phyloP scores from a whole-genome alignment of 148 eudicot genomes.

The Vaccinium darrowii region DNA sequence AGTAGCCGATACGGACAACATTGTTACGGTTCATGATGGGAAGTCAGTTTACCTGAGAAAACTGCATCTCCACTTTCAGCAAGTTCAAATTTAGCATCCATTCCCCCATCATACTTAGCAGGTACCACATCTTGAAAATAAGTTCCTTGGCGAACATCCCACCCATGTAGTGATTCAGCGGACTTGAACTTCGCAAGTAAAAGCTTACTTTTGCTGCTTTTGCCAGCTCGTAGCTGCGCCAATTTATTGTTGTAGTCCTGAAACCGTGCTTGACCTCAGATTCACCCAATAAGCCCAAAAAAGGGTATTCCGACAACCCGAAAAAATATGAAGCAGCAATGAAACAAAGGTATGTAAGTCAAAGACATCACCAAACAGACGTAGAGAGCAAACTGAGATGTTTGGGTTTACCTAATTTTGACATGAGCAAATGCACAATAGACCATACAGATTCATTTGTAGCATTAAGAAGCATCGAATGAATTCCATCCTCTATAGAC shows the following conservation, averaged over 20 bases:
- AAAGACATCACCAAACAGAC: neutral
- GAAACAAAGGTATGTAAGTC: neutral
- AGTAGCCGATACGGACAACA: neutral
- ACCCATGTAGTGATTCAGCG: conserved; percentile 62
- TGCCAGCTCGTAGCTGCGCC: conserved; percentile 92
- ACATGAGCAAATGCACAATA: neutral
- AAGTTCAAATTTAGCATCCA: conserved; percentile 79
- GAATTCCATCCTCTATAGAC: conserved; percentile 7
- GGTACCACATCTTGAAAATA: conserved; percentile 83
- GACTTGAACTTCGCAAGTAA: conserved; percentile 83
- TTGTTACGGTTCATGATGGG: neutral
- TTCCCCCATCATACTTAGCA: conserved; percentile 87
- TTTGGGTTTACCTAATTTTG: neutral
- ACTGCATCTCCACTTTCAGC: conserved; percentile 68
- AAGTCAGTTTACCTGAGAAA: conserved; percentile 68
- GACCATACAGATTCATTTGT: neutral
- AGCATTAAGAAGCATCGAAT: neutral
- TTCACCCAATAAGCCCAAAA: neutral
- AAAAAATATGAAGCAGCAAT: neutral
- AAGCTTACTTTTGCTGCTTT: conserved; percentile 99
- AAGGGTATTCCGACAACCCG: neutral
- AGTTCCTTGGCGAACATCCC: conserved; percentile 84
- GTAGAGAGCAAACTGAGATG: neutral
- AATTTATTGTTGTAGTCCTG: conserved; percentile 90
- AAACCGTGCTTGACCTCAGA: conserved; percentile 20